Conservation (phyloP, 164 flowering plant genomes). For the Dillenia turbinata region DNA sequence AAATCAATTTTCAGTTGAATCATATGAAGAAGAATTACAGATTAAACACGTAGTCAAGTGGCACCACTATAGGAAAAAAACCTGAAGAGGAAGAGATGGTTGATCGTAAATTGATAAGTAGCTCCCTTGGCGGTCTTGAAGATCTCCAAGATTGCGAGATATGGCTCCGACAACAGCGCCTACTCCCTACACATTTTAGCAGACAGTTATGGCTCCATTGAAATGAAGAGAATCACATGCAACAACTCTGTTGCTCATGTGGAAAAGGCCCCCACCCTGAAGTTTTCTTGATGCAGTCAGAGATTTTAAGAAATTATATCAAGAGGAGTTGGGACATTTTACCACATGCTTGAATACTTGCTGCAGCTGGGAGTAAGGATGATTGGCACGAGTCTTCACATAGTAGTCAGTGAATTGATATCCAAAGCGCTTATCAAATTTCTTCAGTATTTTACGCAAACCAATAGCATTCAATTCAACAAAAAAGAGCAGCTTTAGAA, state of each 20-base stretch:
- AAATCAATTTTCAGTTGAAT: neutral
- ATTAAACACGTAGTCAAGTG: no score
- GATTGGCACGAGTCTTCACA: slow-evolving; percentile 78
- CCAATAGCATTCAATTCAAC: slow-evolving; percentile 82
- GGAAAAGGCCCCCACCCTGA: no score
- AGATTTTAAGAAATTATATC: no score
- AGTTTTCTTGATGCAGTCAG: no score
- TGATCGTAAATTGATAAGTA: slow-evolving; percentile 50
- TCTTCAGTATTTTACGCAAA: slow-evolving; percentile 70
- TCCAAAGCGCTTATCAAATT: slow-evolving; percentile 79
- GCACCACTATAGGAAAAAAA: slow-evolving; percentile 3
- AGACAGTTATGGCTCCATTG: no score
- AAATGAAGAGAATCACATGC: no score
- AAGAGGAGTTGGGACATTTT: neutral
- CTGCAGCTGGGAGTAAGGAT: slow-evolving; percentile 71
- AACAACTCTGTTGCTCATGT: no score
- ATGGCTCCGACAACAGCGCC: slow-evolving; percentile 57
- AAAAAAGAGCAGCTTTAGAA: slow-evolving; percentile 62
- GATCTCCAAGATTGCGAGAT: slow-evolving; percentile 50
- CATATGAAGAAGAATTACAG: neutral
- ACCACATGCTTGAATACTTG: slow-evolving; percentile 80
- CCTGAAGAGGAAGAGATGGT: slow-evolving; percentile 34
- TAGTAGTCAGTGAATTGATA: slow-evolving; percentile 71
- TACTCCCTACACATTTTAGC: slow-evolving; percentile 31
- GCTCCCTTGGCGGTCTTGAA: slow-evolving; percentile 38